phyloP scores from a whole-genome alignment of 192 early-diverging fungal genomes.

The Gryganskiella cystojenkinii region DNA sequence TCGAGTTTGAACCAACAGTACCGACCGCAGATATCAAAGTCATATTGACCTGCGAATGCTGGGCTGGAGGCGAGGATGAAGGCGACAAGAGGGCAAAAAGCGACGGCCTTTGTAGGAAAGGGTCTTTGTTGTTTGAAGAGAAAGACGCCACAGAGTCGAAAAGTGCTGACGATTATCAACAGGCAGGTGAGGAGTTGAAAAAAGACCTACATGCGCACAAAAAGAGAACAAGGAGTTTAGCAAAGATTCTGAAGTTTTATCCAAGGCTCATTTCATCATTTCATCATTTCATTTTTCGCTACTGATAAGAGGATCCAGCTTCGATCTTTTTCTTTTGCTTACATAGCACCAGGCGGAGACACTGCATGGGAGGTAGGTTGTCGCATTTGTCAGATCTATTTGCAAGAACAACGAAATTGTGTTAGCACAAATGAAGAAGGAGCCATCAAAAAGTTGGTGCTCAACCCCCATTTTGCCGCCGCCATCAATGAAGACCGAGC shows the following conservation, averaged over 20 bases:
- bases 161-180: constrained; percentile 37
- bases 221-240: background rate
- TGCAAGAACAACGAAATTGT: background rate
- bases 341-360: constrained; percentile 51
- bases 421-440: no score
- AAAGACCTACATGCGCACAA: background rate
- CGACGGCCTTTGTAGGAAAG: constrained; percentile 27
- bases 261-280: no score
- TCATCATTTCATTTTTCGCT: no score
- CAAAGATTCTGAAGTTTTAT: no score
- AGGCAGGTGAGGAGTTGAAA: constrained; percentile 17
- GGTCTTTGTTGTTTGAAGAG: constrained; percentile 26
- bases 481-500: no score
- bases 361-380: background rate
- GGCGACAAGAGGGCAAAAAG: constrained; percentile 23
- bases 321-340: background rate
- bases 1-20: constrained; percentile 44
- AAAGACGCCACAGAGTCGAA: constrained; percentile 47
- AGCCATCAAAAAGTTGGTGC: no score
- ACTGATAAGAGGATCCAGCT: no score
- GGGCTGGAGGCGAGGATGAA: constrained; percentile 29
- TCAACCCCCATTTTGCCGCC: no score
- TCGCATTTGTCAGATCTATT: constrained; percentile 15
- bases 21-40: constrained; percentile 30
- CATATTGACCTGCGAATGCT: constrained; percentile 22